Evolutionary conservation across 2,329 filamentous ascomycete genomes (phyloP).

Genomic region (Lasiodiplodia citricola): DNA sequence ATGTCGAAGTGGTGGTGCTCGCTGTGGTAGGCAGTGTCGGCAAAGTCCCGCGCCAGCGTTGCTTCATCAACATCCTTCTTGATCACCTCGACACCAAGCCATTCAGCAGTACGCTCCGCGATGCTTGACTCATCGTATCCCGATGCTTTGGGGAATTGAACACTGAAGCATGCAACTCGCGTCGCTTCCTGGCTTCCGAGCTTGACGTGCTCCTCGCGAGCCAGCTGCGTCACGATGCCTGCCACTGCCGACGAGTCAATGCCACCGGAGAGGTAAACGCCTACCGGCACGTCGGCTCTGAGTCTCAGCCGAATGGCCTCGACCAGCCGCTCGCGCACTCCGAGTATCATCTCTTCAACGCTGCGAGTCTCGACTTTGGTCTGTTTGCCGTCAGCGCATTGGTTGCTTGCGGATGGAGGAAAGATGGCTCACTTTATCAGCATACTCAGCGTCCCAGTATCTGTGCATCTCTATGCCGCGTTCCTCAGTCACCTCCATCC

Average conservation of each 20-base stretch:
- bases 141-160: slow-evolving; percentile 55
- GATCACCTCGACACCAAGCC: slow-evolving; percentile 49
- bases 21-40: slow-evolving; percentile 49
- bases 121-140: slow-evolving; percentile 57
- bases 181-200: slow-evolving; percentile 49
- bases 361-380: slow-evolving; percentile 44
- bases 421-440: slow-evolving; percentile 50
- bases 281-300: slow-evolving; percentile 60
- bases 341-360: slow-evolving; percentile 54
- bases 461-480: slow-evolving; percentile 29
- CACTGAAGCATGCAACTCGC: slow-evolving; percentile 52
- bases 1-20: slow-evolving; percentile 53
- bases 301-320: slow-evolving; percentile 58
- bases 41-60: slow-evolving; percentile 47
- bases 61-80: slow-evolving; percentile 49
- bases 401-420: no score
- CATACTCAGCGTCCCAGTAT: slow-evolving; percentile 59
- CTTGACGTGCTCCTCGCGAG: slow-evolving; percentile 48
- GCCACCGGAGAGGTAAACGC: slow-evolving; percentile 60
- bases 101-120: slow-evolving; percentile 52
- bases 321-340: slow-evolving; percentile 53
- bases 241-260: slow-evolving; percentile 61
- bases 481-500: slow-evolving; percentile 44
- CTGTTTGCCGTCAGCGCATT: no score
- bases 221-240: slow-evolving; percentile 58